Percentiles rank a stretch among this genome's conserved stretches.
These are phyloP conservation scores for Scedosporium dehoogii DNA, from an alignment of 2,329 filamentous ascomycete genomes.

Conservation along the genomic window DNA sequence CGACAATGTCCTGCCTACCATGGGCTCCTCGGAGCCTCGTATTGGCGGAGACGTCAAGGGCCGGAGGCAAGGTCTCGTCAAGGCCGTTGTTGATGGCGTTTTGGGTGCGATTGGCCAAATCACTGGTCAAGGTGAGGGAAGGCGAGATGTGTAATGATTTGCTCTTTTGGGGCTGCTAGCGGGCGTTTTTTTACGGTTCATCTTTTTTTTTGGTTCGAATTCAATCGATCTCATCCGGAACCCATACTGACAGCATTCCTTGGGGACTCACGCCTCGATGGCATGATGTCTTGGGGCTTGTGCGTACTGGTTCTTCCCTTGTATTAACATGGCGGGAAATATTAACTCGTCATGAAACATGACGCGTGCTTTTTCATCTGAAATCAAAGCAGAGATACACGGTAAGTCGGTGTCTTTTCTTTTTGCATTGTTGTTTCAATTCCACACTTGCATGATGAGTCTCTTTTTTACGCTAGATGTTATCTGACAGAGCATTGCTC, in stretches of 20 bases:
- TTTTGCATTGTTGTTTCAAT: not conserved
- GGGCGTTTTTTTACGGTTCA: not conserved
- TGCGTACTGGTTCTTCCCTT: too few species aligned
- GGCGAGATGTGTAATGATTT: not conserved
- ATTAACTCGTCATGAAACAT: too few species aligned
- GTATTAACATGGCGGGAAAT: not conserved
- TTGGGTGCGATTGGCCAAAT: slow-evolving; percentile 2
- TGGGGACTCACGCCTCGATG: not conserved
- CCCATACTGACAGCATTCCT: not conserved
- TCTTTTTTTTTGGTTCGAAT: not conserved
- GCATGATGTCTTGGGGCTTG: not conserved
- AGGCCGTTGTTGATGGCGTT: slow-evolving; percentile 47
- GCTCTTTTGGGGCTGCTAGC: not conserved
- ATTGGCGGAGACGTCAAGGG: slow-evolving; percentile 35
- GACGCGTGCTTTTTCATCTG: not conserved
- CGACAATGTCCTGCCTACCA: slow-evolving; percentile 89
- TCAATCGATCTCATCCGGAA: not conserved
- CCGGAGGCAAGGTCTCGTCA: slow-evolving; percentile 55
- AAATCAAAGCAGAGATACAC: not conserved
- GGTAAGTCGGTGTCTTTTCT: not conserved
- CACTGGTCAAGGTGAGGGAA: not conserved
- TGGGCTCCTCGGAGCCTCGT: slow-evolving; percentile 61
- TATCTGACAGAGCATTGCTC: slow-evolving; percentile 4
- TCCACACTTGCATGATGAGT: slow-evolving; percentile 3
- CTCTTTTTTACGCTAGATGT: slow-evolving; percentile 5